Percentiles rank a stretch among this genome's conserved stretches.
phyloP scores from a whole-genome alignment of 352 stramenopile genomes.

The Phytophthora megakarya region DNA sequence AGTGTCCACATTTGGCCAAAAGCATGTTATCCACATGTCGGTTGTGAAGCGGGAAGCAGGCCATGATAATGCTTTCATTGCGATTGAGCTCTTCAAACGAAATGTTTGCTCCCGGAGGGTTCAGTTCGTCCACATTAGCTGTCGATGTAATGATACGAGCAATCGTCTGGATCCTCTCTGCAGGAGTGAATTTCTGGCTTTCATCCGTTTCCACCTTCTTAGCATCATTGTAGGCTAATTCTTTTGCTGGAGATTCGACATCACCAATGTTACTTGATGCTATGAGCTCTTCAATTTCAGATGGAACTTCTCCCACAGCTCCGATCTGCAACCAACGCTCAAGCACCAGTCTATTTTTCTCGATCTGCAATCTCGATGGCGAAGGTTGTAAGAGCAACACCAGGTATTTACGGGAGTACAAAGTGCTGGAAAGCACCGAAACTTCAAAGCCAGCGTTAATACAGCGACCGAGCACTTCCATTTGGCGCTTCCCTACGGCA shows the following conservation, averaged over 20 bases:
- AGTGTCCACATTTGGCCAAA: slow-evolving; percentile 69
- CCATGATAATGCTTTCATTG: slow-evolving; percentile 74
- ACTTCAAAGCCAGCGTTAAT: slow-evolving; percentile 78
- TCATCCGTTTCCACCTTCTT: slow-evolving; percentile 44
- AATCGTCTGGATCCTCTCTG: slow-evolving; percentile 85
- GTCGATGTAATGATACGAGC: slow-evolving; percentile 87
- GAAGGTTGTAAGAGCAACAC: slow-evolving; percentile 74
- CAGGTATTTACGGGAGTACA: slow-evolving; percentile 86
- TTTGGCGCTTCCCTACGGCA: slow-evolving; percentile 68
- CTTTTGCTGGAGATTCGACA: slow-evolving; percentile 32
- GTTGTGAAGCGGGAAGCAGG: slow-evolving; percentile 88
- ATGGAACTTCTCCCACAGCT: slow-evolving; percentile 83
- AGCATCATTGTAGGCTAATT: slow-evolving; percentile 25
- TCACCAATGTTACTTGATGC: slow-evolving; percentile 74
- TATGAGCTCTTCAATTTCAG: slow-evolving; percentile 87
- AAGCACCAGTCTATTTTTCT: slow-evolving; percentile 80
- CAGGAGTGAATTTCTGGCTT: slow-evolving; percentile 80
- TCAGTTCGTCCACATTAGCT: slow-evolving; percentile 67
- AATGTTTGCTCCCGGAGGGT: slow-evolving; percentile 78
- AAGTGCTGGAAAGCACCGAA: slow-evolving; percentile 77
- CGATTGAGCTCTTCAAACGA: slow-evolving; percentile 79
- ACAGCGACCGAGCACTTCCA: slow-evolving; percentile 78
- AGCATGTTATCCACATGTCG: slow-evolving; percentile 73
- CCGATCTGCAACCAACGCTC: slow-evolving; percentile 88
- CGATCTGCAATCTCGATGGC: slow-evolving; percentile 65